These are phyloP conservation scores for Crithidia fasciculata DNA, from an alignment of 208 protist species.

Conservation along the genomic window DNA sequence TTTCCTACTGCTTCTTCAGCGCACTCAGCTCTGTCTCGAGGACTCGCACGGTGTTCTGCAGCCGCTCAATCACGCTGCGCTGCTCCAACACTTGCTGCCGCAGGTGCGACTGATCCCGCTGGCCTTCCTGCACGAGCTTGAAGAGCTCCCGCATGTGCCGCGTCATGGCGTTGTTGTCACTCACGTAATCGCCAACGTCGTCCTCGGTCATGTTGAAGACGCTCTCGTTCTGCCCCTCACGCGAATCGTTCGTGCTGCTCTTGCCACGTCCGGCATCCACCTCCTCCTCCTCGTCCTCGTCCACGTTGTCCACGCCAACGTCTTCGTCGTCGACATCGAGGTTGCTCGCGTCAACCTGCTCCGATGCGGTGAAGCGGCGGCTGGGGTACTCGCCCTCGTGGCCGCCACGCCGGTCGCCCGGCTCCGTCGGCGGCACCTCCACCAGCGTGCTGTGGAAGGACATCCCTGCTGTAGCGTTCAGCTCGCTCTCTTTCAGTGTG, in stretches of 20 bases:
- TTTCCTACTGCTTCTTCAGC: conserved; percentile 30
- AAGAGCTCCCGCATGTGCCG: conserved; percentile 45
- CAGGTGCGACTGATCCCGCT: conserved; percentile 37
- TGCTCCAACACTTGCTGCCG: conserved; percentile 35
- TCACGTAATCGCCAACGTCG: conserved; percentile 36
- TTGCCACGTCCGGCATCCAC: conserved; percentile 25
- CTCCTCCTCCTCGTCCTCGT: conserved; percentile 32
- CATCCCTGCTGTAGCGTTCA: conserved; percentile 7
- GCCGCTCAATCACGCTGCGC: conserved; percentile 30
- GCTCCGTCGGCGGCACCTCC: conserved; percentile 22
- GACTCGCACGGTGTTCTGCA: conserved; percentile 25
- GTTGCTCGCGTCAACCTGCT: conserved; percentile 9
- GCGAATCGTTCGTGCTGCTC: conserved; percentile 31
- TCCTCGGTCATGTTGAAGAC: conserved; percentile 44
- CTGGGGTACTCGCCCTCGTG: conserved; percentile 1
- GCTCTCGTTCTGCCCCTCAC: conserved; percentile 51
- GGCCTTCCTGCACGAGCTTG: conserved; percentile 42
- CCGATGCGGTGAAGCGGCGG: conserved; percentile 3
- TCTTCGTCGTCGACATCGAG: conserved; percentile 22
- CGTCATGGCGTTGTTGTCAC: conserved; percentile 27
- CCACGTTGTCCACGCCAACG: conserved; percentile 13
- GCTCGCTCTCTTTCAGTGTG: conserved; percentile 9
- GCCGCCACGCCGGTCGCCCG: not conserved
- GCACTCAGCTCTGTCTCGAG: conserved; percentile 28
- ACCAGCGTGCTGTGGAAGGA: conserved; percentile 30